Percentiles rank a stretch among this genome's conserved stretches.
Evolutionary conservation across 257 asterid species (phyloP).

Genomic region (Jacaranda copaia): DNA sequence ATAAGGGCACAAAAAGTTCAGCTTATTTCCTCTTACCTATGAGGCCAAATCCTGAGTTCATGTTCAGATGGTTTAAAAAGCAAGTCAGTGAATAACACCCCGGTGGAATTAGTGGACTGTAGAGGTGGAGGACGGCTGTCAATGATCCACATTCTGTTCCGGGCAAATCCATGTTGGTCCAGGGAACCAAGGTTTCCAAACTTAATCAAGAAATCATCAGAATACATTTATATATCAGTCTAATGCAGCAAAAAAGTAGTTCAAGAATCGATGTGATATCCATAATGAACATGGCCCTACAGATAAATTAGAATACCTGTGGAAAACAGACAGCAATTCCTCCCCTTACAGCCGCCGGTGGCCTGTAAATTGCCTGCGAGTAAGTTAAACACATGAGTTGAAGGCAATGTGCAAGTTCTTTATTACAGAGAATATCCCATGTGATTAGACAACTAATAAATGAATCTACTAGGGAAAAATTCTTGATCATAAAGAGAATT

Average conservation of each 20-base stretch:
- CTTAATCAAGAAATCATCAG: slow-evolving; percentile 38
- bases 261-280: neutral
- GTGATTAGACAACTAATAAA: neutral
- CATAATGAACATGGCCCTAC: neutral
- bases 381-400: neutral
- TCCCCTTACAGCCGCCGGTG: slow-evolving; percentile 87
- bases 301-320: slow-evolving; percentile 57
- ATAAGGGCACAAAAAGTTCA: neutral
- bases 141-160: slow-evolving; percentile 75
- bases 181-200: slow-evolving; percentile 81
- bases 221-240: slow-evolving; percentile 24
- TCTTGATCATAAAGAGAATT: too few species aligned
- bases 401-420: neutral
- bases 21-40: slow-evolving; percentile 49
- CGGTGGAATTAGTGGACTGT: slow-evolving; percentile 48
- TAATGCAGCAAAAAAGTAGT: neutral
- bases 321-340: slow-evolving; percentile 93
- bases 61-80: slow-evolving; percentile 73
- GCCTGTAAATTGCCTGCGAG: slow-evolving; percentile 76
- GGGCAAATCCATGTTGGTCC: slow-evolving; percentile 88
- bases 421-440: neutral
- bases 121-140: slow-evolving; percentile 81
- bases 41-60: slow-evolving; percentile 83
- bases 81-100: slow-evolving; percentile 62
- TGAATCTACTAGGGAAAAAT: too few species aligned